These are phyloP conservation scores for Starmera dryadoides DNA, from an alignment of 805 yeast species.

Conservation along the genomic window DNA sequence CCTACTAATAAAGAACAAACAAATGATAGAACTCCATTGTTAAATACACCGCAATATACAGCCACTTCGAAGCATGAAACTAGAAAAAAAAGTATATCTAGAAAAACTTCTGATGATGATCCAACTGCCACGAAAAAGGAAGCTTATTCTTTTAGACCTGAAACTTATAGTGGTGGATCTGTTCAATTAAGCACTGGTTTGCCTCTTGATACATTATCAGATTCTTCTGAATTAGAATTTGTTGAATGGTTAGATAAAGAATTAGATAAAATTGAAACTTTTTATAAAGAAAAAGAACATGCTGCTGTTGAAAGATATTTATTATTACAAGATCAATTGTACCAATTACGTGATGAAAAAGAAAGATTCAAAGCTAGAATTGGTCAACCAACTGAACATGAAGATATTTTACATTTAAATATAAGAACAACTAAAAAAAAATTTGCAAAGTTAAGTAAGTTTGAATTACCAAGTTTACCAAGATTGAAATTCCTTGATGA, in stretches of 20 bases:
- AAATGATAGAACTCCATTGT: conserved; percentile 18
- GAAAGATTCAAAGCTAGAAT: conserved; percentile 13
- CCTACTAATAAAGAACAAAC: background rate
- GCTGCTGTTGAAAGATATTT: conserved; percentile 53
- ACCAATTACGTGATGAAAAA: conserved; percentile 52
- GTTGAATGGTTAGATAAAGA: conserved; percentile 62
- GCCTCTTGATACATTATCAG: conserved; percentile 16
- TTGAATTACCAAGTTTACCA: conserved; percentile 37
- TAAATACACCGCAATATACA: too few species aligned
- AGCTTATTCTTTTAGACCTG: conserved; percentile 1
- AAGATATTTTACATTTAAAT: background rate
- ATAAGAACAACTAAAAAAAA: background rate
- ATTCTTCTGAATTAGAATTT: conserved; percentile 41
- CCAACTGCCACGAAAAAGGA: background rate
- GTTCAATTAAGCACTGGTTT: conserved; percentile 2
- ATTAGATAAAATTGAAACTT: conserved; percentile 49
- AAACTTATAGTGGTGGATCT: conserved; percentile 15
- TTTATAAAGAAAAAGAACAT: conserved; percentile 54
- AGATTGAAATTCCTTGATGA: conserved; percentile 27
- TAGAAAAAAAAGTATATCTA: background rate
- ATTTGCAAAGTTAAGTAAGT: conserved; percentile 22
- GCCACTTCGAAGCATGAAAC: background rate
- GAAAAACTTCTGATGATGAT: background rate
- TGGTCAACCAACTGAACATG: background rate
- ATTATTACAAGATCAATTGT: conserved; percentile 61